Evolutionary conservation across 352 stramenopile genomes (phyloP), one percentile per base, ranked within the genome.

Genomic region (Thraustochytrium striatum): DNA sequence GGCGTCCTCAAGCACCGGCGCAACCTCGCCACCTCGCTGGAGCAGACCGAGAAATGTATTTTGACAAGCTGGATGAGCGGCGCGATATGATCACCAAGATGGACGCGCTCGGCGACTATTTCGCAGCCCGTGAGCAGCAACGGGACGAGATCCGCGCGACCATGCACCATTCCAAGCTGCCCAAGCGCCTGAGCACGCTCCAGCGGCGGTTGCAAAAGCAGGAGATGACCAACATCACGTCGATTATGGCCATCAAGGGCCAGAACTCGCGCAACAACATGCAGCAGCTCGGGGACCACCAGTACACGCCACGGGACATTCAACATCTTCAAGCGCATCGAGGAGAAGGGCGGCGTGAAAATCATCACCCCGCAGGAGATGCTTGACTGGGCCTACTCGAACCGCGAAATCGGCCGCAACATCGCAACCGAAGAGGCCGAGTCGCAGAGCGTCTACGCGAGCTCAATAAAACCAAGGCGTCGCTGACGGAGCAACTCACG

Each of bases 281-380:
- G 0, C 65, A 75, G 25, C 44, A 61, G 36, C 47, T 75, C 9
- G 65, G 65, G 8, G 35, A 39, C 8, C 11, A 16, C 16, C 41
- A 75, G 21, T 75, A 75, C 52, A 50, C 13, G 5, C 52, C 65
- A 25, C 43, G 65, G 3, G 65, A 75, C n/a, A 75, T 75, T n/a
- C 65, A 75, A 30, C 21, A 61, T 75, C 35, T 75, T 75, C 43
- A 75, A 75, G 52, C 44, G 41, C 25, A 75, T 75, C 25, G 65
- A 75, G 36, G 65, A 75, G 50, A 30, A 38, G 16, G 68, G 65
- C 50, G 65, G 65, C 16, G 32, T 75, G 0, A 75, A 75, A 30
- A 75, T 75, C 25, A 75, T 75, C 32, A 75, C 65, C 3, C 65
- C 65, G 8, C 65, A 75, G 47, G 65, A 75, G 41, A 72, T 75